Percentiles rank a stretch among this genome's conserved stretches.
phyloP scores from a whole-genome alignment of 495 filamentous ascomycete genomes.

The Durotheca rogersii region DNA sequence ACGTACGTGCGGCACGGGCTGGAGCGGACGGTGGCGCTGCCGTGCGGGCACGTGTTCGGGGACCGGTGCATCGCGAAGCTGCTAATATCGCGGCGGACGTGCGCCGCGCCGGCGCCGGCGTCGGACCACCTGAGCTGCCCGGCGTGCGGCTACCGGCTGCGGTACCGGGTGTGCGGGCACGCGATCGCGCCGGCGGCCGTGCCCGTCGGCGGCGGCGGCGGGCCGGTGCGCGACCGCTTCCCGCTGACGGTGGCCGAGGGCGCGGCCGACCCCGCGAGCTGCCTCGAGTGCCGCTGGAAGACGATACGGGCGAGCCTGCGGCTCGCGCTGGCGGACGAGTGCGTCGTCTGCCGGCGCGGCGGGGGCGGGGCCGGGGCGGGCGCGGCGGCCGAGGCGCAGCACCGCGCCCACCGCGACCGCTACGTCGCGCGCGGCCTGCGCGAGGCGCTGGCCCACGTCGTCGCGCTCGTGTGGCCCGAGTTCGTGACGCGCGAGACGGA shows the following conservation, averaged over 20 bases:
- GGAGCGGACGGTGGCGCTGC: constrained; percentile 25
- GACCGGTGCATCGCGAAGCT: constrained; percentile 28
- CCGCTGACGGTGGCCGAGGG: constrained; percentile 33
- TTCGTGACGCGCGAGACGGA: constrained; percentile 30
- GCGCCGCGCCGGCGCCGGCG: too few species aligned
- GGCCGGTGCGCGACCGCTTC: constrained; percentile 26
- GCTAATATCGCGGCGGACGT: too few species aligned
- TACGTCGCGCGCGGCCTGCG: constrained; percentile 19
- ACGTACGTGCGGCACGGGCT: constrained; percentile 19
- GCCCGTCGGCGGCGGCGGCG: constrained; percentile 9
- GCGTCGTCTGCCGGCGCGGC: constrained; percentile 24
- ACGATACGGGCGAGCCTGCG: constrained; percentile 19
- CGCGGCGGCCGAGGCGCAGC: constrained; percentile 12
- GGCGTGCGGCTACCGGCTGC: constrained; percentile 26
- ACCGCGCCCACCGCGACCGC: constrained; percentile 20
- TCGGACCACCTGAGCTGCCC: constrained; percentile 28
- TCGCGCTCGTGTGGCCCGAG: constrained; percentile 25
- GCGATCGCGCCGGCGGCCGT: constrained; percentile 26
- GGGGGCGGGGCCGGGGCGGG: constrained; percentile 4
- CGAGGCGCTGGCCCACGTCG: constrained; percentile 14
- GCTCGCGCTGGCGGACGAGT: constrained; percentile 25
- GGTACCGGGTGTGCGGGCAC: constrained; percentile 27
- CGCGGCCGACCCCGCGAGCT: constrained; percentile 16
- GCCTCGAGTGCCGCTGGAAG: constrained; percentile 30
- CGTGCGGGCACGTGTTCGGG: constrained; percentile 35